Evolutionary conservation across 2,329 filamentous ascomycete species (phyloP).

Genomic region (Ophiostoma novo-ulmi): DNA sequence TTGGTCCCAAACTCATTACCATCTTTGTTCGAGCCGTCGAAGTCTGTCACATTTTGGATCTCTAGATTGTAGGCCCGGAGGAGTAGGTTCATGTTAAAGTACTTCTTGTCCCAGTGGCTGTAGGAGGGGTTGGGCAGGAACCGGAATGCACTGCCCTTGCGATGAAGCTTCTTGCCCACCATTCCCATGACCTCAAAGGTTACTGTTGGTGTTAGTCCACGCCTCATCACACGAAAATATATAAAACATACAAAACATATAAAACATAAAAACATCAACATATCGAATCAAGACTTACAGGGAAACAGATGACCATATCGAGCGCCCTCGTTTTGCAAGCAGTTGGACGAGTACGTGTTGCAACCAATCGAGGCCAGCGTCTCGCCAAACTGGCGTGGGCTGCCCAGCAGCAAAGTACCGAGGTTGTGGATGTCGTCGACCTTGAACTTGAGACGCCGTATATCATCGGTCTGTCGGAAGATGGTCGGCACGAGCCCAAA

Average conservation of each 20-base stretch:
- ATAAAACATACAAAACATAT: background rate
- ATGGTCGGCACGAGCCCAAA: constrained; percentile 55
- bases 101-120: constrained; percentile 49
- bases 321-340: constrained; percentile 38
- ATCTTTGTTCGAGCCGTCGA: background rate
- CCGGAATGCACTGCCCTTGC: constrained; percentile 46
- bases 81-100: constrained; percentile 42
- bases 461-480: constrained; percentile 40
- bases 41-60: background rate
- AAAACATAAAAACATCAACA: background rate
- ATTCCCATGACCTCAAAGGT: constrained; percentile 57
- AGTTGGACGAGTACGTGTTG: constrained; percentile 47
- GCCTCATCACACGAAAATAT: background rate
- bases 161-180: constrained; percentile 48
- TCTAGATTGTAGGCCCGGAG: constrained; percentile 8
- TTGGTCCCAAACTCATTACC: background rate
- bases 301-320: constrained; percentile 47
- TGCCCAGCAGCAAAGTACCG: constrained; percentile 46
- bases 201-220: constrained; percentile 36
- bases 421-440: constrained; percentile 42
- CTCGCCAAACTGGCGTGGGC: constrained; percentile 45
- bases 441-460: constrained; percentile 37
- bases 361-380: constrained; percentile 51
- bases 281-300: constrained; percentile 34
- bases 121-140: constrained; percentile 54